phyloP scores from a whole-genome alignment of 2,329 filamentous ascomycete genomes.

The Aspergillus phoenicis region DNA sequence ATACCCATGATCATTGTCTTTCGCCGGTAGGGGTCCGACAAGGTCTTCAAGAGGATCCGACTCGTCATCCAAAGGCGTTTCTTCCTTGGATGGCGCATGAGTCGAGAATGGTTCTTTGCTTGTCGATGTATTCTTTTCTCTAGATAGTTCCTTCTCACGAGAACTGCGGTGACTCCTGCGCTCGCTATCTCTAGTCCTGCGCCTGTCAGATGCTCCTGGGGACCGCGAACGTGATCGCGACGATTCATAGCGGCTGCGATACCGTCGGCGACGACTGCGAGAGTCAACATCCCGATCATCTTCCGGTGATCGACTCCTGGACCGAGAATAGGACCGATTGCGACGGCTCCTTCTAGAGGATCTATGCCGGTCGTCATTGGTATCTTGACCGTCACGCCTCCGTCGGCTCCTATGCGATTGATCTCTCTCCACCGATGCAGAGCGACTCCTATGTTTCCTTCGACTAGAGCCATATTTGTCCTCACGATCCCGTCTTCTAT shows the following conservation, averaged over 20 bases:
- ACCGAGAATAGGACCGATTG: slow-evolving; percentile 25
- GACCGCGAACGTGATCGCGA: slow-evolving; percentile 26
- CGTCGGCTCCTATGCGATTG: slow-evolving; percentile 28
- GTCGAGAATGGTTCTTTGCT: slow-evolving; percentile 4
- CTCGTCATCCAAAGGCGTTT: slow-evolving; percentile 30
- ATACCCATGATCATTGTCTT: slow-evolving; percentile 39
- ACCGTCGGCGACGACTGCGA: slow-evolving; percentile 18
- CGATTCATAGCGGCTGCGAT: slow-evolving; percentile 24
- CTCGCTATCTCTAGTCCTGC: slow-evolving; percentile 19
- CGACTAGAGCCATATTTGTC: slow-evolving; percentile 31
- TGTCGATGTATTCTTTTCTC: not conserved
- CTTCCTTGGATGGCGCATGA: not conserved
- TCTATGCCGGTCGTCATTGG: slow-evolving; percentile 20
- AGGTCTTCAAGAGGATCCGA: slow-evolving; percentile 76
- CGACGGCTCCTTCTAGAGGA: slow-evolving; percentile 19
- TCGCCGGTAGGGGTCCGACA: slow-evolving; percentile 70
- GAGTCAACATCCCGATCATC: slow-evolving; percentile 11
- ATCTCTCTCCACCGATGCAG: slow-evolving; percentile 29
- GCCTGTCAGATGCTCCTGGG: slow-evolving; percentile 15
- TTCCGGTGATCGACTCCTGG: slow-evolving; percentile 26
- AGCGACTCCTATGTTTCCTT: slow-evolving; percentile 33
- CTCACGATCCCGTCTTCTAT: slow-evolving; percentile 26
- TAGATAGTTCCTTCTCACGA: slow-evolving; percentile 14
- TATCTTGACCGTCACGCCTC: slow-evolving; percentile 25
- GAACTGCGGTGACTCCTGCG: slow-evolving; percentile 2